These are phyloP conservation scores for Ophiosphaerella narmari DNA, from an alignment of 2,329 filamentous ascomycete genomes.

Conservation along the genomic window DNA sequence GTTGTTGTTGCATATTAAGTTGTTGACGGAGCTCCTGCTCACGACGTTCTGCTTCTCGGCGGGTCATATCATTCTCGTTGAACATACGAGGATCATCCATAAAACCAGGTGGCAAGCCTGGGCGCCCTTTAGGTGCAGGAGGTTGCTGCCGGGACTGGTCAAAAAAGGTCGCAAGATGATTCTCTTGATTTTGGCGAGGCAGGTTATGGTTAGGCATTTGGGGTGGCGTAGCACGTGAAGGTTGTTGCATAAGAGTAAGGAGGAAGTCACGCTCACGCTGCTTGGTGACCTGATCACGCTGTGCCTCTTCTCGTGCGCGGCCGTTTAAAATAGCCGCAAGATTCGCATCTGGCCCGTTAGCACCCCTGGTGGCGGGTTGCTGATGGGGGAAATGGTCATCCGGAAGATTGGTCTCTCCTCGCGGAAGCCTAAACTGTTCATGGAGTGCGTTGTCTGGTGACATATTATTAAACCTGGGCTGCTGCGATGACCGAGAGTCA, in stretches of 20 bases:
- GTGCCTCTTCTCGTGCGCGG: constrained; percentile 43
- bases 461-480: constrained; percentile 38
- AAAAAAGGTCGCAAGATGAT: constrained; percentile 40
- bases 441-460: constrained; percentile 39
- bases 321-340: constrained; percentile 44
- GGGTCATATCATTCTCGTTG: constrained; percentile 39
- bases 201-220: constrained; percentile 40
- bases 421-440: constrained; percentile 38
- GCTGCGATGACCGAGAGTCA: constrained; percentile 38
- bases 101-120: constrained; percentile 44
- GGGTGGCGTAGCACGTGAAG: constrained; percentile 41
- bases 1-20: constrained; percentile 30
- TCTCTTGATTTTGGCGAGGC: constrained; percentile 41
- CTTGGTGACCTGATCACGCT: constrained; percentile 52
- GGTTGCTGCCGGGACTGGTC: constrained; percentile 39
- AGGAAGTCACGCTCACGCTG: constrained; percentile 77
- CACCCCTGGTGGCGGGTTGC: constrained; percentile 37
- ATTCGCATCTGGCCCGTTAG: constrained; percentile 39
- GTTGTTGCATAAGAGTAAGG: constrained; percentile 78
- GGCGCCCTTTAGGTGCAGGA: constrained; percentile 45
- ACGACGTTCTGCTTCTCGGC: constrained; percentile 37
- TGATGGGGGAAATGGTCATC: constrained; percentile 38
- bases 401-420: constrained; percentile 37
- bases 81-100: constrained; percentile 44
- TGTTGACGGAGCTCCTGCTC: constrained; percentile 38